Evolutionary conservation across 129 eudicot species (phyloP), one percentile per base, ranked within the genome.

Genomic region (Flaveria brownii): DNA sequence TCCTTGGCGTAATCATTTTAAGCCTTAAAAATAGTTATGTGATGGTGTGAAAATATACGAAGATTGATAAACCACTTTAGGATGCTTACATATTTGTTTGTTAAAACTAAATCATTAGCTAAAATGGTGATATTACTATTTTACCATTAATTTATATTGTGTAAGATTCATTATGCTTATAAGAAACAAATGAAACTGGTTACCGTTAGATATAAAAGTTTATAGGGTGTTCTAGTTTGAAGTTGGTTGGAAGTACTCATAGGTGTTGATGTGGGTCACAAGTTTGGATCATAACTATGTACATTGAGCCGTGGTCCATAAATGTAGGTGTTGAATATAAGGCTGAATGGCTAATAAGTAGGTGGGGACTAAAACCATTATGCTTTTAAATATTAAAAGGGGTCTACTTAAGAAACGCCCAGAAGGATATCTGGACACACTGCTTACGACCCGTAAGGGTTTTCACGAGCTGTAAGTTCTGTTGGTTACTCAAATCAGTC

Each of bases 261-360:
- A 57, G 68, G 51, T 73, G 18, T 56, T 73, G 68, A 66, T 52
- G 73, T 49, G 64, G 54, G 66, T 65, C 64, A 76, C 22, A 76
- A 20, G 2, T 20, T 22, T 65, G 80, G 80, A 51, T 73, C 73
- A 64, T 49, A 9, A 13, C 14, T 30, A 64, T 50, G 55, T 54
- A 50, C 52, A 66, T 65, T 36, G 73, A 76, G 43, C 73, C 80
- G 52, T 76, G 64, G 73, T 76, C 80, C 80, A 63, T 75, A 50
- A 30, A 63, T 64, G 18, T 76, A 76, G 74, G 67, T 51, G 67
- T 66, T 66, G 80, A 77, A 77, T 67, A 33, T 33, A 77, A 39
- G 25, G 43, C 26, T 66, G 15, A 23, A 43, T 52, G 43, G 73
- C 62, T 64, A 50, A 55, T 55, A 18, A 3, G 15, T 59, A 22